Evolutionary conservation across 2,329 filamentous ascomycete species (phyloP).

Genomic region (Sordariomycetes sp.): DNA sequence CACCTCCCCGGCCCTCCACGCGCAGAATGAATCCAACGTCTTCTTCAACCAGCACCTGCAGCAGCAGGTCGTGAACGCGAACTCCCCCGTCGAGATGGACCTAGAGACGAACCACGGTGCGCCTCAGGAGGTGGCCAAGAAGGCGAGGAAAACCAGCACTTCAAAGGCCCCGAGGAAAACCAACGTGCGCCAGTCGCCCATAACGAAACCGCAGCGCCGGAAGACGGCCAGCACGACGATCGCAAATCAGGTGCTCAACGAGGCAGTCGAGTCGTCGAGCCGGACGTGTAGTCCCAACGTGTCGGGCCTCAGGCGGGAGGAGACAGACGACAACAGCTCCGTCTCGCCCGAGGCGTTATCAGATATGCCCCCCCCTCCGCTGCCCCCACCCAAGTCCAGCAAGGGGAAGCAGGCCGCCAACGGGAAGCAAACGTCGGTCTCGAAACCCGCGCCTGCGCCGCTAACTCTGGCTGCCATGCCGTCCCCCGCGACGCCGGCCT

Average conservation of each 20-base stretch:
- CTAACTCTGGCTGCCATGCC: conserved; percentile 7
- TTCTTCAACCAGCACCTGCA: conserved; percentile 25
- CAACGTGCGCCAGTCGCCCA: conserved; percentile 56
- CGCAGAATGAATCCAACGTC: conserved; percentile 43
- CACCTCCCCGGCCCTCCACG: conserved; percentile 67
- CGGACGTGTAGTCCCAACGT: conserved; percentile 6
- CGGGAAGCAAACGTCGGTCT: background rate
- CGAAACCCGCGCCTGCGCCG: background rate
- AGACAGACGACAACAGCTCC: conserved; percentile 50
- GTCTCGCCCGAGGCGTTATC: conserved; percentile 50
- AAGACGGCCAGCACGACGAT: conserved; percentile 41
- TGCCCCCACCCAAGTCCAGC: conserved; percentile 48
- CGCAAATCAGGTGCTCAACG: conserved; percentile 39
- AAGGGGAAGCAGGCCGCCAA: background rate
- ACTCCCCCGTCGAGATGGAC: conserved; percentile 45
- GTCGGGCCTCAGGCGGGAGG: conserved; percentile 24
- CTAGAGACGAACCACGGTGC: conserved; percentile 43
- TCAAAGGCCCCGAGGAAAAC: conserved; percentile 36
- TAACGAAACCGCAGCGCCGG: conserved; percentile 51
- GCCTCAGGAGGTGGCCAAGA: conserved; percentile 34
- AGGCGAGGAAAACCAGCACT: conserved; percentile 35
- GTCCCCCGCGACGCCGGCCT: conserved; percentile 68
- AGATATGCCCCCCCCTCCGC: conserved; percentile 54
- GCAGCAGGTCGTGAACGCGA: conserved; percentile 29
- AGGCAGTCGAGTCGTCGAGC: conserved; percentile 27